These are phyloP conservation scores for Bathelium albidoporum DNA, from an alignment of 495 filamentous ascomycete genomes.

Conservation along the genomic window DNA sequence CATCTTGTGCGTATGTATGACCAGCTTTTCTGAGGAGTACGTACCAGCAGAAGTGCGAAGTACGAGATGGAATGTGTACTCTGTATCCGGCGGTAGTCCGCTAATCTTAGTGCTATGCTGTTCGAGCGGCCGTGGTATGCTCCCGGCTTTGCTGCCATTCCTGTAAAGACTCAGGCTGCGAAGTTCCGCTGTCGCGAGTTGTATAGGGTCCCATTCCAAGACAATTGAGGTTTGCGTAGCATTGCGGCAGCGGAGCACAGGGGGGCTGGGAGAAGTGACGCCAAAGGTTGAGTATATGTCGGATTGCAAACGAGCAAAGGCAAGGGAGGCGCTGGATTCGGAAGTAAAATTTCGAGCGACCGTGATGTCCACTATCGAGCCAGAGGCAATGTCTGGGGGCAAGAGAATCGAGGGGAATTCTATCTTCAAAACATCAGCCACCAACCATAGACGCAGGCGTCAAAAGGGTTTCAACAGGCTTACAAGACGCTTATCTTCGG, in stretches of 20 bases:
- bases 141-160: conserved; percentile 91
- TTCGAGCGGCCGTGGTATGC: conserved; percentile 73
- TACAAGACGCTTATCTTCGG: conserved; percentile 94
- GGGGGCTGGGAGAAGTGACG: conserved; percentile 62
- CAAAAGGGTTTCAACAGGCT: conserved; percentile 18
- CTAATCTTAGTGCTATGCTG: conserved; percentile 93
- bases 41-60: conserved; percentile 86
- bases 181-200: conserved; percentile 82
- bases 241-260: conserved; percentile 81
- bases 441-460: background rate
- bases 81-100: conserved; percentile 88
- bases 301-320: conserved; percentile 76
- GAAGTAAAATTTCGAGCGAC: conserved; percentile 77
- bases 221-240: conserved; percentile 95
- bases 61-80: conserved; percentile 90
- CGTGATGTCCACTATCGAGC: conserved; percentile 95
- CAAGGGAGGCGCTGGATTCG: conserved; percentile 58
- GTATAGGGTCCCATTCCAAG: conserved; percentile 94
- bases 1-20: conserved; percentile 94
- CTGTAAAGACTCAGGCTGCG: conserved; percentile 82
- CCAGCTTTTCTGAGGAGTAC: conserved; percentile 69
- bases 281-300: conserved; percentile 82
- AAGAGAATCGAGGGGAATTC: conserved; percentile 98
- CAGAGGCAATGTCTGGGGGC: conserved; percentile 83
- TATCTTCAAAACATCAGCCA: conserved; percentile 49